A percentile compares a stretch with the other conserved stretches of the same genome.
Evolutionary conservation across 768 basidiomycete species (phyloP).

Genomic region (Lepiota venenata): DNA sequence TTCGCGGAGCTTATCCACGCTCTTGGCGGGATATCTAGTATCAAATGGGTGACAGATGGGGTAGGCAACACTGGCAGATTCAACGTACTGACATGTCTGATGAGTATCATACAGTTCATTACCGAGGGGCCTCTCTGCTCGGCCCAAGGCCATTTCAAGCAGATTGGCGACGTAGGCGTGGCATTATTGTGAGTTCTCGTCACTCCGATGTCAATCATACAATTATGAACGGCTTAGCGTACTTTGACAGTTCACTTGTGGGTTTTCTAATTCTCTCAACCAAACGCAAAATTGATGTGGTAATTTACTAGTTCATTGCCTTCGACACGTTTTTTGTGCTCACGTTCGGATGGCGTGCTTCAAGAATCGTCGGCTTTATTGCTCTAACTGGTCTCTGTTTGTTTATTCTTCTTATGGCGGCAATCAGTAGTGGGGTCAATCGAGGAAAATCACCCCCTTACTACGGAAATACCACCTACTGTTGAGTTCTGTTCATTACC

Average conservation of each 20-base stretch:
- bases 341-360: constrained; percentile 27
- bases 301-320: constrained; percentile 29
- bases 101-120: constrained; percentile 18
- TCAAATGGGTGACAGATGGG: constrained; percentile 27
- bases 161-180: constrained; percentile 34
- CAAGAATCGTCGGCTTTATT: constrained; percentile 21
- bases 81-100: neutral
- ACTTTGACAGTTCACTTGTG: constrained; percentile 5
- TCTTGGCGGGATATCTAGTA: constrained; percentile 28
- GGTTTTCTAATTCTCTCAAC: neutral
- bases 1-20: constrained; percentile 40
- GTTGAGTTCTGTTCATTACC: constrained; percentile 16
- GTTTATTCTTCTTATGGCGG: constrained; percentile 28
- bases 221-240: neutral
- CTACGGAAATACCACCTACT: constrained; percentile 32
- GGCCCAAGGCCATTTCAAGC: constrained; percentile 35
- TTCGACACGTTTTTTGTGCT: constrained; percentile 41
- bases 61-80: constrained; percentile 11
- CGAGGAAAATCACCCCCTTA: constrained; percentile 19
- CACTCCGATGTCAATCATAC: too few species aligned
- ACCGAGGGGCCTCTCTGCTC: constrained; percentile 29
- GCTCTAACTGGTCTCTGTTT: constrained; percentile 32
- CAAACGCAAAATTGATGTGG: neutral
- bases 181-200: constrained; percentile 26
- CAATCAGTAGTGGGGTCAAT: constrained; percentile 26